phyloP scores from a whole-genome alignment of 768 basidiomycete species.

The Strobilomyces echinocephalus region DNA sequence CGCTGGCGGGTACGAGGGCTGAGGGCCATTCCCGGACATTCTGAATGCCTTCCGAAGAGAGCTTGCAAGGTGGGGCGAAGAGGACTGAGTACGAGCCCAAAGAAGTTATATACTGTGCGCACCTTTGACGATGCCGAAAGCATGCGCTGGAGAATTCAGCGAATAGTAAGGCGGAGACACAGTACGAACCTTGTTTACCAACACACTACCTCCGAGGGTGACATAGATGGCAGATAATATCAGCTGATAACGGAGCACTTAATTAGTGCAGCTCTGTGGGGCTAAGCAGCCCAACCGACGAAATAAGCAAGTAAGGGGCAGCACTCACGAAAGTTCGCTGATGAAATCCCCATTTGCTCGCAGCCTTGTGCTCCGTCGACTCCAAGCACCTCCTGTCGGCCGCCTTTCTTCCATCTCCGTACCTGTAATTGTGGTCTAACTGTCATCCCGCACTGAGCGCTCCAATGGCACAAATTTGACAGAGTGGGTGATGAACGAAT shows the following conservation, averaged over 20 bases:
- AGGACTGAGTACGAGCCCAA: too few relatives aligned
- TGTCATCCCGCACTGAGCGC: background rate
- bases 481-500: background rate
- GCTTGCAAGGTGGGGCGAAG: background rate
- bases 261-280: background rate
- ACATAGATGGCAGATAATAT: background rate
- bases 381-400: background rate
- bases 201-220: constrained; percentile 5
- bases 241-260: background rate
- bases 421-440: background rate
- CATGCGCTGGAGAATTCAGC: background rate
- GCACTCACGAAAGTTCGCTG: background rate
- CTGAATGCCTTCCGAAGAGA: background rate
- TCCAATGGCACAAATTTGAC: background rate
- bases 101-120: constrained; percentile 6
- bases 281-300: background rate
- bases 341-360: background rate
- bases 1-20: constrained; percentile 5
- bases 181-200: background rate
- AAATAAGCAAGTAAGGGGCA: background rate
- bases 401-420: constrained; percentile 1
- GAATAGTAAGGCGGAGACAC: background rate
- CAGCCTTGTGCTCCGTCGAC: background rate
- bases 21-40: constrained; percentile 15
- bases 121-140: background rate